Conservation (phyloP, 1,284 basidiomycete species). For the Ceratobasidium sp. region DNA sequence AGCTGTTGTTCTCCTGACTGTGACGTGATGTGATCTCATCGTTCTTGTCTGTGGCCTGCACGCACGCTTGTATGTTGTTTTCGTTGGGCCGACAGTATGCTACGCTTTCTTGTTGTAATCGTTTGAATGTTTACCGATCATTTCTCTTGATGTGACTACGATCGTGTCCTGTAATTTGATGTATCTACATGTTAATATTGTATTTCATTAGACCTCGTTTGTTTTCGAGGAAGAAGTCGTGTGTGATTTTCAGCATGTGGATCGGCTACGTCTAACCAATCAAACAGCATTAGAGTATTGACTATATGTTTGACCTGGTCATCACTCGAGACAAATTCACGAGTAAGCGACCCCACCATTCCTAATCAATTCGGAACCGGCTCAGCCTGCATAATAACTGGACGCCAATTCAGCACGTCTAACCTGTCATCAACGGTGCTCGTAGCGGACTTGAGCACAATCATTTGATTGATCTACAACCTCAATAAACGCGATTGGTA, state of each 20-base stretch:
- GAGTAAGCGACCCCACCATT: too few relatives aligned
- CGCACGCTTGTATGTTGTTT: conserved; percentile 25
- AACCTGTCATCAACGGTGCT: neutral
- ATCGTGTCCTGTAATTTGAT: conserved; percentile 2
- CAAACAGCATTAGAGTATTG: too few relatives aligned
- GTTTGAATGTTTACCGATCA: neutral
- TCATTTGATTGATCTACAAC: neutral
- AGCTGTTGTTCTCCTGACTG: conserved; percentile 6
- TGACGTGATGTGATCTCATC: conserved; percentile 9
- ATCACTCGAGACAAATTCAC: too few relatives aligned
- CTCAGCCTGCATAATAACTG: too few relatives aligned
- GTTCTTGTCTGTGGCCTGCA: neutral
- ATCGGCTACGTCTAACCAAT: neutral
- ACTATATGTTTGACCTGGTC: too few relatives aligned
- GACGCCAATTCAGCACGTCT: neutral
- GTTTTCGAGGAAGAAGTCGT: neutral
- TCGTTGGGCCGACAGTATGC: neutral
- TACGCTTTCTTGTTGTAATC: conserved; percentile 16
- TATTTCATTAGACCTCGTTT: neutral
- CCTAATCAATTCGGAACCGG: neutral
- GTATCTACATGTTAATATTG: neutral
- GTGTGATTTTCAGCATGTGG: neutral
- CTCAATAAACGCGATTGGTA: neutral
- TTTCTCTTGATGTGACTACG: neutral
- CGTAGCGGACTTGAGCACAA: neutral